phyloP scores from a whole-genome alignment of 2,329 filamentous ascomycete genomes.

The Domatiomyces globalis region DNA sequence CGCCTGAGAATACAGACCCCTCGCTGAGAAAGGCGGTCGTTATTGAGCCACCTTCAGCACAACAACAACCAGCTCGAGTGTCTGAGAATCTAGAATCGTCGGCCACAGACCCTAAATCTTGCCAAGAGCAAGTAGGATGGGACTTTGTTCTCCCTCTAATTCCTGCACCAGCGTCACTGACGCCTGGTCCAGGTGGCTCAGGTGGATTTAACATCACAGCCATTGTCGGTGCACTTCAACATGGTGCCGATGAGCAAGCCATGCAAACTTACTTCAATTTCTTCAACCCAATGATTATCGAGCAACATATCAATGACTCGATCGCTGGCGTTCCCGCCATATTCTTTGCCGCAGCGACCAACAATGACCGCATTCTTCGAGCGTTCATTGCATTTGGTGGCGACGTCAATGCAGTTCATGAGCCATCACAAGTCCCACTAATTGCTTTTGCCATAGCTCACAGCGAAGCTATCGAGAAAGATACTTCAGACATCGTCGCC shows the following conservation, averaged over 20 bases:
- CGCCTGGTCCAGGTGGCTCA: neutral
- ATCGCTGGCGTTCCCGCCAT: conserved; percentile 18
- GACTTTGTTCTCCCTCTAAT: conserved; percentile 1
- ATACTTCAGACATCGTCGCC: conserved; percentile 19
- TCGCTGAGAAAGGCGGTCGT: neutral
- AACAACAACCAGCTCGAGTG: neutral
- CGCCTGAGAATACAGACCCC: neutral
- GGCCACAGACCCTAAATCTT: neutral
- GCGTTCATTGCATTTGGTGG: conserved; percentile 15
- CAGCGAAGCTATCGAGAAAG: conserved; percentile 12
- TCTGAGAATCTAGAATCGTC: neutral
- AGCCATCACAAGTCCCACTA: conserved; percentile 16
- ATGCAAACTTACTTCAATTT: conserved; percentile 7
- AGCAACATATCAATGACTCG: conserved; percentile 10
- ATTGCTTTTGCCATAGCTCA: conserved; percentile 23
- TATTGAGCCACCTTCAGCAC: neutral
- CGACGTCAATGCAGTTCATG: conserved; percentile 10
- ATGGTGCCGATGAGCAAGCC: conserved; percentile 2
- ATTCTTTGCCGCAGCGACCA: conserved; percentile 20
- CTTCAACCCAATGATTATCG: conserved; percentile 11
- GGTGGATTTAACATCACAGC: conserved; percentile 4
- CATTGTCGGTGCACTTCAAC: conserved; percentile 9
- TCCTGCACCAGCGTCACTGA: neutral
- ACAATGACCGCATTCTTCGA: conserved; percentile 19
- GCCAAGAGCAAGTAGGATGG: neutral